phyloP scores from a whole-genome alignment of 169 alveolate species.

The Fabrea salina region DNA sequence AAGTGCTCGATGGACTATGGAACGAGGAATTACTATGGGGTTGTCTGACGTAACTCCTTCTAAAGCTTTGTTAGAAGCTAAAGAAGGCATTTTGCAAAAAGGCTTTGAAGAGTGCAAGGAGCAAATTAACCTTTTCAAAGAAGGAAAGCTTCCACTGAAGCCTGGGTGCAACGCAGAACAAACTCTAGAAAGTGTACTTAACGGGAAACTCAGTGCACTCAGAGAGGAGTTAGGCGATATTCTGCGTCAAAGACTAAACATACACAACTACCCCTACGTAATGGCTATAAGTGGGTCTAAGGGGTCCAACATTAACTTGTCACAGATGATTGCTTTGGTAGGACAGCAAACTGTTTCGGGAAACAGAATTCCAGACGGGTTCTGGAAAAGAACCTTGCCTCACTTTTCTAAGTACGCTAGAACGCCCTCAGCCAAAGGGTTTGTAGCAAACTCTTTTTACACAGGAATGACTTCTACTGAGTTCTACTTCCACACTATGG shows the following conservation, averaged over 20 bases:
- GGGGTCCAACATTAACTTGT: constrained; percentile 95
- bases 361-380: constrained; percentile 95
- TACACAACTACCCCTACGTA: constrained; percentile 91
- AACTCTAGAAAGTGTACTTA: constrained; percentile 92
- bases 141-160: constrained; percentile 87
- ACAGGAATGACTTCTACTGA: constrained; percentile 95
- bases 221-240: constrained; percentile 93
- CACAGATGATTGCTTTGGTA: constrained; percentile 99
- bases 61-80: constrained; percentile 50
- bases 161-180: constrained; percentile 97
- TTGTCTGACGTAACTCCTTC: constrained; percentile 96
- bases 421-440: constrained; percentile 97
- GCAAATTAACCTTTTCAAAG: constrained; percentile 78
- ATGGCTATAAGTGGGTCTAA: constrained; percentile 99
- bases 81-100: constrained; percentile 67
- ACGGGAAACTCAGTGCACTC: constrained; percentile 88
- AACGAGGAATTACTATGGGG: constrained; percentile 98
- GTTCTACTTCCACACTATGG: constrained; percentile 99
- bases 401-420: constrained; percentile 91
- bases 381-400: constrained; percentile 96
- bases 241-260: constrained; percentile 84
- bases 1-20: constrained; percentile 93
- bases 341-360: constrained; percentile 98
- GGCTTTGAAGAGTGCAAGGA: constrained; percentile 89
- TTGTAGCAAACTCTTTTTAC: constrained; percentile 95